Percentiles rank a stretch among this genome's conserved stretches.
phyloP scores from a whole-genome alignment of 768 basidiomycete species.

The Lentinula raphanica region DNA sequence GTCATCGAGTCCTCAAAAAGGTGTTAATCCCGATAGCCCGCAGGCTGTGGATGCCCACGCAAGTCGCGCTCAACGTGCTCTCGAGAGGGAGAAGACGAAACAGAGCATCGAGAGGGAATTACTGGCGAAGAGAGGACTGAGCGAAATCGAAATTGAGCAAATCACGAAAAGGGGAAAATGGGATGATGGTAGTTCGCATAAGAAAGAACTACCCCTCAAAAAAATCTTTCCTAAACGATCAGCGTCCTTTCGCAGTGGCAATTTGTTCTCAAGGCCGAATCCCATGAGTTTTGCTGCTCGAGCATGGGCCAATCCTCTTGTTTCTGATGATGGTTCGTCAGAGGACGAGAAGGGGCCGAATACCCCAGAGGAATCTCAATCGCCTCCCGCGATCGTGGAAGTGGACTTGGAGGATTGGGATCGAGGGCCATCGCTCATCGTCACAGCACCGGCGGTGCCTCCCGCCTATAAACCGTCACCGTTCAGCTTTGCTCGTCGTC shows the following conservation, averaged over 20 bases:
- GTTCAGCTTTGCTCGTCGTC: conserved; percentile 56
- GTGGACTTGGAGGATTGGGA: conserved; percentile 5
- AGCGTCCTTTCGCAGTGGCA: conserved; percentile 39
- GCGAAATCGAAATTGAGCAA: conserved; percentile 26
- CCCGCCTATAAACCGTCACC: conserved; percentile 57
- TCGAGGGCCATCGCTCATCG: conserved; percentile 3
- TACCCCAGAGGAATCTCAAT: conserved; percentile 6
- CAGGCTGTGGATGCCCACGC: conserved; percentile 12
- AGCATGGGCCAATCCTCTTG: conserved; percentile 47
- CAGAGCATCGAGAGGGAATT: conserved; percentile 17
- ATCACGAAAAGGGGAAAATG: conserved; percentile 27
- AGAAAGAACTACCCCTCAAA: conserved; percentile 20
- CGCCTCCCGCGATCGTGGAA: conserved; percentile 6
- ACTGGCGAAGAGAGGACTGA: conserved; percentile 13
- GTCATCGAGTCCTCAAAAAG: background rate
- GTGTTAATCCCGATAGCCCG: conserved; percentile 1
- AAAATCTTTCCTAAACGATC: conserved; percentile 36
- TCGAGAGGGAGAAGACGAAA: conserved; percentile 36
- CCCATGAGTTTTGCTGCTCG: conserved; percentile 55
- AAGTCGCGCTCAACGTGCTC: conserved; percentile 35
- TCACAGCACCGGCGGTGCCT: conserved; percentile 19
- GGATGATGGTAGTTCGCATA: conserved; percentile 9
- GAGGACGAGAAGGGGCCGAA: conserved; percentile 6
- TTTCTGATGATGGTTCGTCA: conserved; percentile 18
- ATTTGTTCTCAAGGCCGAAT: conserved; percentile 53